These are phyloP conservation scores for Primulina eburnea DNA, from an alignment of 257 asterid species.

Conservation along the genomic window DNA sequence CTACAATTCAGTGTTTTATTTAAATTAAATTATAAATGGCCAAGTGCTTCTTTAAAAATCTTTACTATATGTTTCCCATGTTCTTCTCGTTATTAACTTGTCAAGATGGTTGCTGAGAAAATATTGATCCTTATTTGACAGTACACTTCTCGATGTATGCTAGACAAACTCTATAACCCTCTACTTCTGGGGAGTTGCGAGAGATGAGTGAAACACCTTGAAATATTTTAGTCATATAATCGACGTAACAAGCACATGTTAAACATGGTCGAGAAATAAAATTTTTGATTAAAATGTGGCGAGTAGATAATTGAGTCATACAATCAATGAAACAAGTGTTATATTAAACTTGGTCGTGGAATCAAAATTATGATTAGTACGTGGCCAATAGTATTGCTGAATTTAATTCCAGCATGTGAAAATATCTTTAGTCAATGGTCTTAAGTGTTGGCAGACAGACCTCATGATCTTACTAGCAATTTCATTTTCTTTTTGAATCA, in stretches of 20 bases:
- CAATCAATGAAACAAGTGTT: background rate
- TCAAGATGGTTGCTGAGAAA: background rate
- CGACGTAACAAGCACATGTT: background rate
- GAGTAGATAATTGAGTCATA: background rate
- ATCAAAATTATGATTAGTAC: background rate
- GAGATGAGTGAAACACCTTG: background rate
- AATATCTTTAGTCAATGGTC: background rate
- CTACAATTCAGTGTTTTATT: too few species aligned
- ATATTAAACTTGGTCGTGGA: constrained; percentile 1
- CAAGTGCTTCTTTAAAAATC: background rate
- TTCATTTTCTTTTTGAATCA: background rate
- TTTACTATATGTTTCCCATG: background rate
- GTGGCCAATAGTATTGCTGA: background rate
- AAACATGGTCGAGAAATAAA: background rate
- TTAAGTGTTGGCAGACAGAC: constrained; percentile 1
- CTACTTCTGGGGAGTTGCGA: background rate
- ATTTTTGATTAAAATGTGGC: too few species aligned
- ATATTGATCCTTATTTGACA: background rate
- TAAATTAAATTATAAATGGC: background rate
- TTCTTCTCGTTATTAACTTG: background rate
- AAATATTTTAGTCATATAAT: background rate
- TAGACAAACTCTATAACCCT: background rate
- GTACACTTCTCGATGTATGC: background rate
- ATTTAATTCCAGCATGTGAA: background rate
- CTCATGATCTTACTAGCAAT: background rate